Conservation (phyloP, 1,139 yeast genomes). For the Waltiozyma sp. region DNA sequence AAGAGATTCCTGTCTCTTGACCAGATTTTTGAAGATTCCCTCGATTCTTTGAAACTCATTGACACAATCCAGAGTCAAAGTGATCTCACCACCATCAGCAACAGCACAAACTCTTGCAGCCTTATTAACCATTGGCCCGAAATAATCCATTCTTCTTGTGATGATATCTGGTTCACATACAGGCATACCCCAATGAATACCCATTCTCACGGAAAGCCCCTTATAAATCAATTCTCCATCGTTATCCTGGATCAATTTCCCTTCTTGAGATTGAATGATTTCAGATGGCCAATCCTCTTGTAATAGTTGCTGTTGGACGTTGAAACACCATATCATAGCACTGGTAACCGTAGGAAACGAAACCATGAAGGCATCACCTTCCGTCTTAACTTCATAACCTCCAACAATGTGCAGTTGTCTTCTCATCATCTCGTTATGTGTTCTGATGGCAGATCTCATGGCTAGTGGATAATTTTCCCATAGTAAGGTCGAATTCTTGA, state of each 20-base stretch:
- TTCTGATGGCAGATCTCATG: constrained; percentile 93
- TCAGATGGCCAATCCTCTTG: constrained; percentile 96
- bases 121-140: constrained; percentile 97
- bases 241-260: constrained; percentile 70
- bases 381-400: constrained; percentile 96
- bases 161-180: constrained; percentile 93
- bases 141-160: constrained; percentile 95
- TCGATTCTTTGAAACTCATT: constrained; percentile 56
- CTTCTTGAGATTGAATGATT: constrained; percentile 74
- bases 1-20: constrained; percentile 22
- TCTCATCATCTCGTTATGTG: constrained; percentile 90
- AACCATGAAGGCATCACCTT: constrained; percentile 99
- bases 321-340: constrained; percentile 89
- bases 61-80: constrained; percentile 73
- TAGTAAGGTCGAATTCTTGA: constrained; percentile 80
- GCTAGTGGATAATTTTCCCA: constrained; percentile 94
- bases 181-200: constrained; percentile 96
- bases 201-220: constrained; percentile 95
- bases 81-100: constrained; percentile 98
- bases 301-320: constrained; percentile 75
- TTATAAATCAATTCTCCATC: constrained; percentile 56
- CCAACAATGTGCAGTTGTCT: constrained; percentile 86
- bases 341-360: constrained; percentile 89
- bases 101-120: constrained; percentile 89
- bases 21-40: constrained; percentile 26